phyloP scores from a whole-genome alignment of 1,284 basidiomycete species.

The Irpex sp. region DNA sequence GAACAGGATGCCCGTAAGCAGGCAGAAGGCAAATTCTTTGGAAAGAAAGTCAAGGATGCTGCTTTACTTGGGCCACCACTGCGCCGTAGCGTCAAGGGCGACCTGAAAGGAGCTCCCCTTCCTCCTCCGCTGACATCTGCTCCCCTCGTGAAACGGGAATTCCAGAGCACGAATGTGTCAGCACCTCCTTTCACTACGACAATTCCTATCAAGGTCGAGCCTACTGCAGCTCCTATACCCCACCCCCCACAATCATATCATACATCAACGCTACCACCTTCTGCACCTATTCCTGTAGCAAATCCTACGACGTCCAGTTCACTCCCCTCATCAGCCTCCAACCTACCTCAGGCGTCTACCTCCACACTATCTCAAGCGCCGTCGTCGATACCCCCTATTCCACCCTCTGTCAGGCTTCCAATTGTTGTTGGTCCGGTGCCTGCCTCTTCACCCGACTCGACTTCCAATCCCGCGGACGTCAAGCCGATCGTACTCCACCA shows the following conservation, averaged over 20 bases:
- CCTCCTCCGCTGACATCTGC: slow-evolving; percentile 63
- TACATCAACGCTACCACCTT: slow-evolving; percentile 12
- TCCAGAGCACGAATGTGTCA: slow-evolving; percentile 1
- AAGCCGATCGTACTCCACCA: slow-evolving; percentile 82
- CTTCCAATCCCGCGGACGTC: slow-evolving; percentile 31
- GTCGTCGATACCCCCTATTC: slow-evolving; percentile 24
- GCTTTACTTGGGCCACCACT: slow-evolving; percentile 51
- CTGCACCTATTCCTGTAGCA: slow-evolving; percentile 2
- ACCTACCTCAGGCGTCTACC: slow-evolving; percentile 9
- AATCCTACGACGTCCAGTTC: not conserved
- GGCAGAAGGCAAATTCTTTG: slow-evolving; percentile 31
- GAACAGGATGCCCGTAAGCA: slow-evolving; percentile 59
- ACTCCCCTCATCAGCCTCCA: slow-evolving; percentile 7
- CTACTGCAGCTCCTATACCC: slow-evolving; percentile 11
- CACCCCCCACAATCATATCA: slow-evolving; percentile 9
- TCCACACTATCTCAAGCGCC: slow-evolving; percentile 22
- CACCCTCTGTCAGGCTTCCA: slow-evolving; percentile 44
- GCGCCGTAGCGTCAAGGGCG: slow-evolving; percentile 60
- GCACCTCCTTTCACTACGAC: not conserved
- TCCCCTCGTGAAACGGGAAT: slow-evolving; percentile 40
- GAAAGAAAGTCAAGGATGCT: slow-evolving; percentile 46
- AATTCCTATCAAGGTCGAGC: slow-evolving; percentile 14
- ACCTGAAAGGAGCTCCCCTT: slow-evolving; percentile 45
- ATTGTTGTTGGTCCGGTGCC: slow-evolving; percentile 58
- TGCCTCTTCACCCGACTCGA: slow-evolving; percentile 24